phyloP scores from a whole-genome alignment of 768 basidiomycete species.

The Pluteus cervinus region DNA sequence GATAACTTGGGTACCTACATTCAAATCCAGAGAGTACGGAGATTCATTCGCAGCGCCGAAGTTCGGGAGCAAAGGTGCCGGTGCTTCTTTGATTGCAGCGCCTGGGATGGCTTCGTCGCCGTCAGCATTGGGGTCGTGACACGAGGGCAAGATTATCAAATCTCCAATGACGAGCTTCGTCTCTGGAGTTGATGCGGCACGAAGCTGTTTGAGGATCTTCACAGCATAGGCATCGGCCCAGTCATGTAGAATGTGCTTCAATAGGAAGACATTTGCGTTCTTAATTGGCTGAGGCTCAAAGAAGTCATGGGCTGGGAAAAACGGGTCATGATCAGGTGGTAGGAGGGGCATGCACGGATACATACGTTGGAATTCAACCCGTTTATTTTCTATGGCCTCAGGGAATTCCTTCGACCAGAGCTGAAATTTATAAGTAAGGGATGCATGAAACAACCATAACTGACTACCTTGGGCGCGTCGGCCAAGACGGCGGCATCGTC shows the following conservation, averaged over 20 bases:
- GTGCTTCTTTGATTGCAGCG: slow-evolving; percentile 18
- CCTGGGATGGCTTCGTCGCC: slow-evolving; percentile 15
- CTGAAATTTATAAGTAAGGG: no score
- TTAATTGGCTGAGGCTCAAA: slow-evolving; percentile 42
- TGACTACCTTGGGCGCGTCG: no score
- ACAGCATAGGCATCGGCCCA: slow-evolving; percentile 40
- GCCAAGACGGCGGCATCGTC: no score
- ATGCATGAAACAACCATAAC: no score
- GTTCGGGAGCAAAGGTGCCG: slow-evolving; percentile 31
- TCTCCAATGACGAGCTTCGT: slow-evolving; percentile 1
- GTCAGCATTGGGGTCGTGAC: slow-evolving; percentile 13
- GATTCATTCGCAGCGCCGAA: slow-evolving; percentile 30
- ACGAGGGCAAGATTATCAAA: neutral
- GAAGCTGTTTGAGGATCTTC: neutral
- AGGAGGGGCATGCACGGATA: neutral
- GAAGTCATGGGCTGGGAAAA: slow-evolving; percentile 47
- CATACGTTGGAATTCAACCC: slow-evolving; percentile 14
- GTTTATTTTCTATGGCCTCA: slow-evolving; percentile 10
- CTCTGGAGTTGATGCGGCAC: neutral
- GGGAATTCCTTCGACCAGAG: slow-evolving; percentile 10
- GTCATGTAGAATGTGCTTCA: slow-evolving; percentile 54
- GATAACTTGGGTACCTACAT: slow-evolving; percentile 25
- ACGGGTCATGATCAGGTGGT: neutral
- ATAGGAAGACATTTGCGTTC: slow-evolving; percentile 41
- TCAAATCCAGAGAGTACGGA: slow-evolving; percentile 27